Percentiles rank a stretch among this genome's conserved stretches.
phyloP scores from a whole-genome alignment of 1,139 yeast genomes.

The Yamadazyma mexicana region DNA sequence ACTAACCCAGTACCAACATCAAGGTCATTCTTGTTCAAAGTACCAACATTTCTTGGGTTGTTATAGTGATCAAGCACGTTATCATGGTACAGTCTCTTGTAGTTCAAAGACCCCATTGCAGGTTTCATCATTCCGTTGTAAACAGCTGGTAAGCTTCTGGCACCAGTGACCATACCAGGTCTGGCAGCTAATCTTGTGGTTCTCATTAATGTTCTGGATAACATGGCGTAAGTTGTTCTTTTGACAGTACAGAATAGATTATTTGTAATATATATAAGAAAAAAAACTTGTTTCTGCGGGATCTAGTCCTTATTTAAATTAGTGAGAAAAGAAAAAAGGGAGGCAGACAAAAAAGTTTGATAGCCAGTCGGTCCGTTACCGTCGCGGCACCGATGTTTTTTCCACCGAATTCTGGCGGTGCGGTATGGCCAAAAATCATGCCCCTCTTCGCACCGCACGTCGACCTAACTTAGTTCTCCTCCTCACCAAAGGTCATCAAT shows the following conservation, averaged over 20 bases:
- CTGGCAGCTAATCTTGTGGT: constrained; percentile 5
- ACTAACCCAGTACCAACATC: constrained; percentile 97
- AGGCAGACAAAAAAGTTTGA: too few relatives aligned
- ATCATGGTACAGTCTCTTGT: constrained; percentile 55
- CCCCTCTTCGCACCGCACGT: too few relatives aligned
- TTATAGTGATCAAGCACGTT: constrained; percentile 90
- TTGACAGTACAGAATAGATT: too few relatives aligned
- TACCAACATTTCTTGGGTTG: constrained; percentile 95
- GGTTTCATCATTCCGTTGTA: background rate
- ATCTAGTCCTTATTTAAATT: background rate
- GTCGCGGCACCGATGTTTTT: too few relatives aligned
- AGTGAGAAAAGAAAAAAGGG: too few relatives aligned
- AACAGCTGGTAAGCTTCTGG: background rate
- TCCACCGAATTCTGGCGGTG: too few relatives aligned
- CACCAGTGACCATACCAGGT: background rate
- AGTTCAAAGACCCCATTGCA: background rate
- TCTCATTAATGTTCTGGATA: constrained; percentile 11
- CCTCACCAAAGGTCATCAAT: too few relatives aligned
- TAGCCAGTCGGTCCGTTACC: too few relatives aligned
- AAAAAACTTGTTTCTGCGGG: constrained; percentile 2
- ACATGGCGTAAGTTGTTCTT: too few relatives aligned
- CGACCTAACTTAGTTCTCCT: too few relatives aligned
- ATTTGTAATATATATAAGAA: background rate
- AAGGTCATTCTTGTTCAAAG: constrained; percentile 71
- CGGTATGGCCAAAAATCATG: too few relatives aligned